Evolutionary conservation across 2,329 filamentous ascomycete species (phyloP), one percentile per base, ranked within the genome.

Genomic region (Botryotinia globosa): DNA sequence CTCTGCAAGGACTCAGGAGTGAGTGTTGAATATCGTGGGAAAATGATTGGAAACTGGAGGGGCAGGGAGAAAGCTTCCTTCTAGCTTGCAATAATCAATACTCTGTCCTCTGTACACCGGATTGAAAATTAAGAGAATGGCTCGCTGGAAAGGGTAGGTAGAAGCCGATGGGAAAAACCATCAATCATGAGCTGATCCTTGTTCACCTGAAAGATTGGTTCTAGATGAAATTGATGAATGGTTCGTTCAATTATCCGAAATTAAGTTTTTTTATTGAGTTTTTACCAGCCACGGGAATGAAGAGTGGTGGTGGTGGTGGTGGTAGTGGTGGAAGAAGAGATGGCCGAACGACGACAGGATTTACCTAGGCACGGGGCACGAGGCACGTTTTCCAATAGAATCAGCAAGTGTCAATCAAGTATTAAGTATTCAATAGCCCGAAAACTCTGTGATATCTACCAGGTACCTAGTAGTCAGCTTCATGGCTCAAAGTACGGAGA

Each of bases 201-300:
- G 64, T 29, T 29, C 45, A 54, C 64, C 64, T 66, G 45, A 66
- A 54, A 16, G 16, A 54, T 66, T 51, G 7, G 25, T 12, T n/a
- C 12, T 20, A 39, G 45, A 39, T 14, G n/a, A 22, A 63, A 7
- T 20, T 29, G 45, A 39, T 14, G n/a, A 22, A 63, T 29, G 45
- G 25, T 54, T n/a, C 37, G 29, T 56, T 56, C 6, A 29, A 29
- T 56, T 56, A 56, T n/a, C 51, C 4, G 51, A 56, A 56, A 63
- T 63, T 18, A 63, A 44, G 61, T 42, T 63, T 44, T n/a, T 63
- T 56, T 18, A 18, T 56, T 18, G 9, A 56, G 1, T 20, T 29
- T 42, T 63, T 63, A 63, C 61, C 45, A 54, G 64, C 64, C 64
- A 54, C 64, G 51, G 14, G 45, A 48, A 66, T 48, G 14, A 39